Percentiles rank a stretch among this genome's conserved stretches.
phyloP scores from a whole-genome alignment of 371 early-diverging fungal species.

The Circinella umbellata region DNA sequence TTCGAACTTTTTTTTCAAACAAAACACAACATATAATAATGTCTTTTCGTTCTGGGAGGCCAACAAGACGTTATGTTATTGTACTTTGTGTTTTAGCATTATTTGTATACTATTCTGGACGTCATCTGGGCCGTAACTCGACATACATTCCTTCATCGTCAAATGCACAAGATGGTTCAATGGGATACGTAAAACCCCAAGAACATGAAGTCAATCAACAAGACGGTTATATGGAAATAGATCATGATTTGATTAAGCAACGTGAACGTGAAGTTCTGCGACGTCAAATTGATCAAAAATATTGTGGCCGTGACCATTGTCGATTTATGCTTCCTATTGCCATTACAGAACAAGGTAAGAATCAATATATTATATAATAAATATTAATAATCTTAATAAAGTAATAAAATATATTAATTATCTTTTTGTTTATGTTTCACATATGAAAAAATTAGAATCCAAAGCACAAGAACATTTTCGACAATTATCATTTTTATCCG shows the following conservation, averaged over 20 bases:
- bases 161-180: slow-evolving; percentile 4
- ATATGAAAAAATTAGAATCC: slow-evolving; percentile 25
- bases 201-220: slow-evolving; percentile 7
- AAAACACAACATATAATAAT: slow-evolving; percentile 13
- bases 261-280: slow-evolving; percentile 10
- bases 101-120: slow-evolving; percentile 24
- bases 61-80: slow-evolving; percentile 21
- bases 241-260: slow-evolving; percentile 19
- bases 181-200: slow-evolving; percentile 14
- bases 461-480: slow-evolving; percentile 45
- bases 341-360: slow-evolving; percentile 48
- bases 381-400: no score
- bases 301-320: slow-evolving; percentile 35
- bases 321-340: slow-evolving; percentile 37
- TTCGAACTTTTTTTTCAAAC: slow-evolving; percentile 13
- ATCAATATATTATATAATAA: neutral
- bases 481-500: slow-evolving; percentile 38
- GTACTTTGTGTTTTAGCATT: slow-evolving; percentile 23
- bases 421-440: neutral
- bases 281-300: slow-evolving; percentile 37
- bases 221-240: slow-evolving; percentile 14
- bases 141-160: slow-evolving; percentile 2
- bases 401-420: no score
- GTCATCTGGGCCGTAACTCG: slow-evolving; percentile 16
- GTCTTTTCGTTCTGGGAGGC: slow-evolving; percentile 23